Evolutionary conservation across 164 flowering plant genomes (phyloP).

Genomic region (Platanus orientalis): DNA sequence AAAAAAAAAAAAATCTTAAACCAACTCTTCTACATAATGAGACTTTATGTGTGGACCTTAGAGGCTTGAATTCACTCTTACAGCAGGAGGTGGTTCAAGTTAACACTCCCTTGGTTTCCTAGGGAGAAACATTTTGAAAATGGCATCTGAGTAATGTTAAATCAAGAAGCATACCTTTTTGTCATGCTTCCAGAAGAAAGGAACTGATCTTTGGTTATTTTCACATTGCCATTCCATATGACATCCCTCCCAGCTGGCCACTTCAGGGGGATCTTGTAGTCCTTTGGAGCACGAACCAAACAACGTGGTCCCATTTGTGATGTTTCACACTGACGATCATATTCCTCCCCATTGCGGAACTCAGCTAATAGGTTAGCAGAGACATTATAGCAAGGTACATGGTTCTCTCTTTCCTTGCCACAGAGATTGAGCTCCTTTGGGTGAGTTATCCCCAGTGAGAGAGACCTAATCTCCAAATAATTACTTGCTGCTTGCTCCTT

Average conservation of each 20-base stretch:
- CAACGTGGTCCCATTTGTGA: slow-evolving; percentile 39
- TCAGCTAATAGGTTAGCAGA: slow-evolving; percentile 62
- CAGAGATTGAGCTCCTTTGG: slow-evolving; percentile 62
- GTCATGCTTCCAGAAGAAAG: slow-evolving; percentile 97
- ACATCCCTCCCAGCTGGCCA: slow-evolving; percentile 96
- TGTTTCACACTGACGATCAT: slow-evolving; percentile 86
- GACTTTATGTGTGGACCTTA: too few species aligned
- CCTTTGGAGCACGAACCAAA: slow-evolving; percentile 85
- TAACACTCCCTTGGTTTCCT: neutral
- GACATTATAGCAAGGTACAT: slow-evolving; percentile 88
- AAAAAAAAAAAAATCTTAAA: neutral
- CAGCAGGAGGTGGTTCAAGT: neutral
- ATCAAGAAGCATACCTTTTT: slow-evolving; percentile 50
- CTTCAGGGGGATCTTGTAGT: slow-evolving; percentile 81
- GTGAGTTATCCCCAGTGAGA: slow-evolving; percentile 38
- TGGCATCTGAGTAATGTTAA: neutral
- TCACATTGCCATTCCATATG: slow-evolving; percentile 94
- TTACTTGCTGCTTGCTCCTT: slow-evolving; percentile 74
- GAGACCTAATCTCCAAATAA: slow-evolving; percentile 59
- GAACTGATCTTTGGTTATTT: slow-evolving; percentile 83
- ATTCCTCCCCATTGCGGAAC: slow-evolving; percentile 75
- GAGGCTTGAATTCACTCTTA: too few species aligned
- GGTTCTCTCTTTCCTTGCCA: slow-evolving; percentile 77
- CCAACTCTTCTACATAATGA: neutral
- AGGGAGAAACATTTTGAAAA: neutral